Evolutionary conservation across 164 flowering plant species (phyloP).

Genomic region (Liriodendron chinense): DNA sequence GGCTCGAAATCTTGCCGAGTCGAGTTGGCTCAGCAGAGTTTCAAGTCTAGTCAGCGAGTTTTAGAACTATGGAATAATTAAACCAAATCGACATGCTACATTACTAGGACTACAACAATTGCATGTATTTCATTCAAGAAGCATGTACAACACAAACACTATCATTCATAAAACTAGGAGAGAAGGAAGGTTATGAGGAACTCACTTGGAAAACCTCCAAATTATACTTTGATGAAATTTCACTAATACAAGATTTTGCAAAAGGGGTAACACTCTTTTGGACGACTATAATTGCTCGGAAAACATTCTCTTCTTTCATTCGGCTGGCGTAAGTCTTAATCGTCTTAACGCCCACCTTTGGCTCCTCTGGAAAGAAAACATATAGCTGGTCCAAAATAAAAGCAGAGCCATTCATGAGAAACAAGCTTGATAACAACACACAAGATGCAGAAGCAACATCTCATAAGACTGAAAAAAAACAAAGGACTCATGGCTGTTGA

Average conservation of each 20-base stretch:
- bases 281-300: conserved; percentile 66
- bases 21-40: too few species aligned
- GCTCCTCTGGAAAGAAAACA: conserved; percentile 81
- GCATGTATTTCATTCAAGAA: too few species aligned
- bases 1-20: too few species aligned
- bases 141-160: too few species aligned
- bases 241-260: conserved; percentile 53
- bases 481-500: too few species aligned
- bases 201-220: conserved; percentile 84
- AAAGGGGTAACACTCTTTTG: conserved; percentile 70
- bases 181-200: not conserved
- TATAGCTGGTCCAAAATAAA: conserved; percentile 44
- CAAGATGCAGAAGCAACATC: not conserved
- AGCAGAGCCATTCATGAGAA: not conserved
- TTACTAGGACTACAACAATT: too few species aligned
- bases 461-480: not conserved
- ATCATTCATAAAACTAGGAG: not conserved
- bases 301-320: conserved; percentile 78
- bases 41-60: too few species aligned
- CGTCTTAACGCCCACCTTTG: conserved; percentile 80
- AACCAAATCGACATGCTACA: too few species aligned
- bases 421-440: not conserved
- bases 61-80: too few species aligned
- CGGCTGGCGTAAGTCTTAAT: conserved; percentile 66
- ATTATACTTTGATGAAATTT: conserved; percentile 58